Percentiles rank a stretch among this genome's conserved stretches.
These are phyloP conservation scores for Huntiella decipiens DNA, from an alignment of 2,329 filamentous ascomycete genomes.

Conservation along the genomic window DNA sequence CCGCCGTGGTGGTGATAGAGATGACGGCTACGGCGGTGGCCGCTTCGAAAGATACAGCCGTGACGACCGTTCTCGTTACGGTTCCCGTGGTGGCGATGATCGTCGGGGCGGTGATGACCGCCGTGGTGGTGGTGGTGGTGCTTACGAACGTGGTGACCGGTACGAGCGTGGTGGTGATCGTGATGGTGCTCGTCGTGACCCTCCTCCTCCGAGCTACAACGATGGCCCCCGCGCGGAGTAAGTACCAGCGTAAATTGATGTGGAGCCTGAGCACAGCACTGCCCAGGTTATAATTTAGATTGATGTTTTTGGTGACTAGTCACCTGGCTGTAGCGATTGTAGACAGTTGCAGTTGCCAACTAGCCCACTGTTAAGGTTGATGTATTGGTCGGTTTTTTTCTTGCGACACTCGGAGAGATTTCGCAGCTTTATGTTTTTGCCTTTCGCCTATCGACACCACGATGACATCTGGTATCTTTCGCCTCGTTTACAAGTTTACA, in stretches of 20 bases:
- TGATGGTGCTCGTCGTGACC: constrained; percentile 23
- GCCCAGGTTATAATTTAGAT: background rate
- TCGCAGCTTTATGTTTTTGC: too few relatives aligned
- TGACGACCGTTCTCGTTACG: constrained; percentile 18
- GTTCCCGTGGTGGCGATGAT: constrained; percentile 19
- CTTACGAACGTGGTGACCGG: constrained; percentile 27
- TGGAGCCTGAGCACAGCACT: constrained; percentile 19
- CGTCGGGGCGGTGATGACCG: constrained; percentile 16
- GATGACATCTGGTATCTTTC: constrained; percentile 2
- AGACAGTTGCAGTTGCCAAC: too few relatives aligned
- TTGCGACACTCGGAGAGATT: too few relatives aligned
- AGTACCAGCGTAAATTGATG: constrained; percentile 15
- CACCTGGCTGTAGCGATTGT: constrained; percentile 2
- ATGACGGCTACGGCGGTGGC: constrained; percentile 22
- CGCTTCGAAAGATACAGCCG: constrained; percentile 14
- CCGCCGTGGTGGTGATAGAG: constrained; percentile 31
- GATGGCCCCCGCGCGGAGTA: constrained; percentile 24
- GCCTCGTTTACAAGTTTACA: background rate
- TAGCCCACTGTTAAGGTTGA: too few relatives aligned
- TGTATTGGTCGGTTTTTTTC: too few relatives aligned
- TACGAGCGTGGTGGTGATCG: constrained; percentile 29
- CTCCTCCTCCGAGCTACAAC: constrained; percentile 21
- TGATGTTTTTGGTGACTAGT: constrained; percentile 8
- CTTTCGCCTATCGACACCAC: background rate
- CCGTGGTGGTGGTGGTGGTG: constrained; percentile 16